Evolutionary conservation across 2,329 filamentous ascomycete species (phyloP).

Genomic region (Ascochyta fabae): DNA sequence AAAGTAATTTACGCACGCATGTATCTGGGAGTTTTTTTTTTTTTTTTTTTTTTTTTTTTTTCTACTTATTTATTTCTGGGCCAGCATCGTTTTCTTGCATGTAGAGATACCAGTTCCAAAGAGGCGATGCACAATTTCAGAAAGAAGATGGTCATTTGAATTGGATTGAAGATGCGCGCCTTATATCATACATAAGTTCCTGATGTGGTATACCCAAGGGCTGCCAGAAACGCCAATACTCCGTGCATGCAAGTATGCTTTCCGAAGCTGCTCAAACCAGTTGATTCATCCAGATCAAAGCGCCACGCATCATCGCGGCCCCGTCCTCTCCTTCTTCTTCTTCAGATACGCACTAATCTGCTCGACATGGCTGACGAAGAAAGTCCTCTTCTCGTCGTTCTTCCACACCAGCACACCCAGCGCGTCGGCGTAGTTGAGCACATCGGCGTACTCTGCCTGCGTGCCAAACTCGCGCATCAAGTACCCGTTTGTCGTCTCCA

Average conservation of each 20-base stretch:
- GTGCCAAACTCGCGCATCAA: constrained; percentile 87
- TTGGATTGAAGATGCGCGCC: too few relatives aligned
- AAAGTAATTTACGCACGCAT: background rate
- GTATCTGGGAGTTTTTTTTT: background rate
- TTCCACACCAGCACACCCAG: constrained; percentile 90
- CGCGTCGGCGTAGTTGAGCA: constrained; percentile 80
- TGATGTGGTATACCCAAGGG: background rate
- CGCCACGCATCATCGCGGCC: background rate
- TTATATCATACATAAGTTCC: background rate
- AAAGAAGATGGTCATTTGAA: too few relatives aligned
- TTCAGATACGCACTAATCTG: constrained; percentile 84
- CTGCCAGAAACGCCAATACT: background rate
- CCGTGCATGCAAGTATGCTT: background rate
- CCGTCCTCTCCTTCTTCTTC: constrained; percentile 45
- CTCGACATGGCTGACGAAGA: constrained; percentile 91
- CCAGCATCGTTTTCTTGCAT: background rate
- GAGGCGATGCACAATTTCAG: background rate
- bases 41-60: background rate
- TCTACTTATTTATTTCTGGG: background rate
- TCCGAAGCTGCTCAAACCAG: background rate
- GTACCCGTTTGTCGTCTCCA: constrained; percentile 83
- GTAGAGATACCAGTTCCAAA: background rate
- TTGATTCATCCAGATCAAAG: background rate
- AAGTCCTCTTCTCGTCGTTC: constrained; percentile 78
- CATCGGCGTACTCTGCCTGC: constrained; percentile 71